phyloP scores from a whole-genome alignment of 495 filamentous ascomycete genomes.

The Hypoxylon lienhwacheense region DNA sequence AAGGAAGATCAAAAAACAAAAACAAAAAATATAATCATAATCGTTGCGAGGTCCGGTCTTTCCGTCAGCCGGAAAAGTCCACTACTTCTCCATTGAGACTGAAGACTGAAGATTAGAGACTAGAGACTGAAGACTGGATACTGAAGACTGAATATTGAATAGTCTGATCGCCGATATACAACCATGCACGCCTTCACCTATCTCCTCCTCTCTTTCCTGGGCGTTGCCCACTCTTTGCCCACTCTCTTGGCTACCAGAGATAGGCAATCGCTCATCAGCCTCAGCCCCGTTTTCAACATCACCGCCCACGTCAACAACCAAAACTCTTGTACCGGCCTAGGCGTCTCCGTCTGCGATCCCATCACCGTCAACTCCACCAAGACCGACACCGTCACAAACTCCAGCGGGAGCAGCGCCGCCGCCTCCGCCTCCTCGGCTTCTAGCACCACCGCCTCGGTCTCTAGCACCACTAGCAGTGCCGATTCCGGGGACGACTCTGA shows the following conservation, averaged over 20 bases:
- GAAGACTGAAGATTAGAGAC: too few relatives aligned
- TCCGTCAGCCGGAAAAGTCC: constrained; percentile 7
- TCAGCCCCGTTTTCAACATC: constrained; percentile 20
- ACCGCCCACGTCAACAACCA: constrained; percentile 9
- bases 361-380: constrained; percentile 31
- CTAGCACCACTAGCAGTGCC: not conserved
- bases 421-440: not conserved
- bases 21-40: constrained; percentile 12
- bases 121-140: too few relatives aligned
- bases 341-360: constrained; percentile 40
- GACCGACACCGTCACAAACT: constrained; percentile 2
- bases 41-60: constrained; percentile 1
- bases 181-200: constrained; percentile 29
- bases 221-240: constrained; percentile 15
- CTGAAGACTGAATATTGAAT: too few relatives aligned
- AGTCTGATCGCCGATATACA: constrained; percentile 7
- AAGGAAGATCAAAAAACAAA: too few relatives aligned
- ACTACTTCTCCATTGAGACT: too few relatives aligned
- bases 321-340: constrained; percentile 35
- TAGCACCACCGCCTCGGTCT: not conserved
- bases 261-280: constrained; percentile 15
- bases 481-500: constrained; percentile 2
- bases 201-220: constrained; percentile 23
- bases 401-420: not conserved
- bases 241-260: constrained; percentile 15